Conservation (phyloP, 805 yeast genomes). For the Cyberlindnera nakhonratchasimensis region DNA sequence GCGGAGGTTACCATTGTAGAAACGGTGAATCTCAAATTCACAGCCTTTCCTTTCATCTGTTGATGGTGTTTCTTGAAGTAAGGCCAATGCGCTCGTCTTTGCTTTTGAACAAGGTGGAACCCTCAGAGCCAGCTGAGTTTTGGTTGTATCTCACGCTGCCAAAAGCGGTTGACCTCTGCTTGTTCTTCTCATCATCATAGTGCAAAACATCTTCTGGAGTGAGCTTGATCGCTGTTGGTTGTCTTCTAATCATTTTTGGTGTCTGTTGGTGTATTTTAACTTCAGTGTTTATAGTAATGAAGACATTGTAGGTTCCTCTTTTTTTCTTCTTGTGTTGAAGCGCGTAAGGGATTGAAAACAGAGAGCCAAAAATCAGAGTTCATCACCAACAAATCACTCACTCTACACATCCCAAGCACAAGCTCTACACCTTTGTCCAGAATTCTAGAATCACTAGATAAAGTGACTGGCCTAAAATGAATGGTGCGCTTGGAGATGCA, state of each 20-base stretch:
- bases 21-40: no score
- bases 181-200: slow-evolving; percentile 29
- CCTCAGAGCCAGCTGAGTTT: slow-evolving; percentile 18
- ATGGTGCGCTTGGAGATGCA: slow-evolving; percentile 2
- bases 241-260: slow-evolving; percentile 58
- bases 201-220: slow-evolving; percentile 60
- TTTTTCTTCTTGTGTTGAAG: not conserved
- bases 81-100: slow-evolving; percentile 26
- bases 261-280: no score
- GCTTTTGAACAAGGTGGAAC: slow-evolving; percentile 9
- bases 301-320: no score
- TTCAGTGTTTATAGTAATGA: not conserved
- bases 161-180: slow-evolving; percentile 6
- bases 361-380: not conserved
- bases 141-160: slow-evolving; percentile 17
- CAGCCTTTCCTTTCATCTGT: slow-evolving; percentile 1
- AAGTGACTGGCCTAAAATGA: not conserved
- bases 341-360: not conserved
- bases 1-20: no score
- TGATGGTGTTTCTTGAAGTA: slow-evolving; percentile 5
- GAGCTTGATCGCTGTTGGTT: slow-evolving; percentile 62
- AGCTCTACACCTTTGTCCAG: no score
- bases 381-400: not conserved
- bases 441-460: no score
- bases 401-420: no score